Percentiles rank a stretch among this genome's conserved stretches.
Conservation (phyloP, 1,284 basidiomycete genomes). For the Singerocomus inundabilis region DNA sequence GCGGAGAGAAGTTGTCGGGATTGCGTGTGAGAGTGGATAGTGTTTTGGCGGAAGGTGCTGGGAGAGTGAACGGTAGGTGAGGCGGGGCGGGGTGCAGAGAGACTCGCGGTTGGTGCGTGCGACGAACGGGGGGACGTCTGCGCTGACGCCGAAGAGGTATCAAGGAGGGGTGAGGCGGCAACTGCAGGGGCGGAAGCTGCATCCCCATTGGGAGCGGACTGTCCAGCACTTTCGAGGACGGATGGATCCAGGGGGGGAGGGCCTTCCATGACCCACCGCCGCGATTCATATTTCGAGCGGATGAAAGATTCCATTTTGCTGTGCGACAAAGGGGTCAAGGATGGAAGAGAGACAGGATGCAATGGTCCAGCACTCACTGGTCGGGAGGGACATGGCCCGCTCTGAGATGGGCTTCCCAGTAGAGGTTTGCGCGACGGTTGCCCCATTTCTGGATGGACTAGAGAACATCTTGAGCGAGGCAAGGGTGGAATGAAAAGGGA, state of each 20-base stretch:
- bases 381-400: conserved; percentile 91
- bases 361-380: conserved; percentile 62
- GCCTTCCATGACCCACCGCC: conserved; percentile 90
- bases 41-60: conserved; percentile 43
- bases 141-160: conserved; percentile 29
- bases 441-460: conserved; percentile 94
- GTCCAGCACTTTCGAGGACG: conserved; percentile 57
- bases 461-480: conserved; percentile 1
- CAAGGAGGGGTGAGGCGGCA: conserved; percentile 22
- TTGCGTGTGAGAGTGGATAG: conserved; percentile 38
- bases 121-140: conserved; percentile 23
- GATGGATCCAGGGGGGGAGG: conserved; percentile 83
- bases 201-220: conserved; percentile 22
- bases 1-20: conserved; percentile 26
- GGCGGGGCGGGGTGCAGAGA: conserved; percentile 31
- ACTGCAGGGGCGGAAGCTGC: conserved; percentile 15
- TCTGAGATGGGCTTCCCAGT: conserved; percentile 97
- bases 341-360: background rate
- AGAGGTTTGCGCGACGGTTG: conserved; percentile 87
- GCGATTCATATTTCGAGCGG: conserved; percentile 93
- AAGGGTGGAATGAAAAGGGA: background rate
- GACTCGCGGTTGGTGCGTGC: conserved; percentile 33
- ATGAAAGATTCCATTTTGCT: conserved; percentile 99
- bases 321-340: conserved; percentile 4
- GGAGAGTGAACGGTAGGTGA: conserved; percentile 25